Conservation (phyloP, 176 grass and related monocot species). For the Eleusine coracana region DNA sequence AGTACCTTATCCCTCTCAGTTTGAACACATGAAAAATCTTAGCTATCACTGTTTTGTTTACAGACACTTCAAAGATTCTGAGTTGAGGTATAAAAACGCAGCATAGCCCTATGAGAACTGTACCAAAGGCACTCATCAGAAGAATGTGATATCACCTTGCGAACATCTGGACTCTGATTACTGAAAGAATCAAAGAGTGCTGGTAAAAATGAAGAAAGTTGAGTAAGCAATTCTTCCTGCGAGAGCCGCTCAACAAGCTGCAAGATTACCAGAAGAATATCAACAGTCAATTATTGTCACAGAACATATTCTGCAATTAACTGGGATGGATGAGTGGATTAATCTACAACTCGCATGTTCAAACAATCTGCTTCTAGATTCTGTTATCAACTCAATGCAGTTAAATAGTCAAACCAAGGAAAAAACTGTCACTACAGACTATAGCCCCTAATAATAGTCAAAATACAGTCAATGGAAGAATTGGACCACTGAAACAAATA, state of each 20-base stretch:
- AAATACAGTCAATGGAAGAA: neutral
- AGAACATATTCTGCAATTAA: constrained; percentile 28
- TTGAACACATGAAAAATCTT: constrained; percentile 1
- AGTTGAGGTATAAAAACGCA: neutral
- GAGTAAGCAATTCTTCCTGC: constrained; percentile 74
- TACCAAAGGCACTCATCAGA: neutral
- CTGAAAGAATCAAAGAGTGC: constrained; percentile 85
- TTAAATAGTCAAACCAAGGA: neutral
- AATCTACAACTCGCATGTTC: neutral
- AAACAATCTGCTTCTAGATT: neutral
- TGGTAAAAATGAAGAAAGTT: constrained; percentile 81
- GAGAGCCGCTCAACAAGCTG: constrained; percentile 82
- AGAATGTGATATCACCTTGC: constrained; percentile 65
- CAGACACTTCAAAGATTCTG: constrained; percentile 2
- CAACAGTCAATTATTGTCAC: neutral
- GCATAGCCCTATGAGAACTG: constrained; percentile 2
- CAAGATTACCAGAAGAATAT: constrained; percentile 38
- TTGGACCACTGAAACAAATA: neutral
- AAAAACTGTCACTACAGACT: neutral
- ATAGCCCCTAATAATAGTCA: neutral
- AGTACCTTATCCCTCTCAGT: constrained; percentile 17
- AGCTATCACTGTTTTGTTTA: neutral
- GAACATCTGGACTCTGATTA: constrained; percentile 93
- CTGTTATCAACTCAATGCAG: neutral
- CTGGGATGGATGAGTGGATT: constrained; percentile 7